phyloP scores from a whole-genome alignment of 352 stramenopile species.

The Globisporangium nunn region DNA sequence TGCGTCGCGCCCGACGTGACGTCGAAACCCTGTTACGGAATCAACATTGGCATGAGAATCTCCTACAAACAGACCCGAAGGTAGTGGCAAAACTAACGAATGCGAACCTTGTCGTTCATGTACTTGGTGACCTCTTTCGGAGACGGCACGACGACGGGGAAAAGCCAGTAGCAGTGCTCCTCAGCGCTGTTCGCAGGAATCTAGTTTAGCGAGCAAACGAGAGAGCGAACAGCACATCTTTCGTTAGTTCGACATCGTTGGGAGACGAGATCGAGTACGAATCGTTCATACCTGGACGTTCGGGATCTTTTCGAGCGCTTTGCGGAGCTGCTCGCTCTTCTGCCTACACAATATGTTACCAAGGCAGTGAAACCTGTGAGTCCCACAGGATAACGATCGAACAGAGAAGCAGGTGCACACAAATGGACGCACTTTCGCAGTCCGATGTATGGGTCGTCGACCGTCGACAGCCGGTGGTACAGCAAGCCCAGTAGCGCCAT shows the following conservation, averaged over 20 bases:
- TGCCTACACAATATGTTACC: constrained; percentile 14
- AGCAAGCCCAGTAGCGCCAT: constrained; percentile 73
- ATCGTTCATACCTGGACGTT: constrained; percentile 37
- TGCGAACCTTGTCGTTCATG: constrained; percentile 66
- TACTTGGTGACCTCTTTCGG: constrained; percentile 41
- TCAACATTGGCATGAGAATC: neutral
- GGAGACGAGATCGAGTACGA: too few relatives aligned
- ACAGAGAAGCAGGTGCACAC: neutral
- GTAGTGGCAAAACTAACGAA: neutral
- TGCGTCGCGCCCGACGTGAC: constrained; percentile 74
- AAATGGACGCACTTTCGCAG: constrained; percentile 44
- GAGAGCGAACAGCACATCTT: neutral
- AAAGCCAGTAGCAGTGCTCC: constrained; percentile 81
- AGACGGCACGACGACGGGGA: constrained; percentile 59
- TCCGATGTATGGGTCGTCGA: constrained; percentile 64
- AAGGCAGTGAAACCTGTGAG: neutral
- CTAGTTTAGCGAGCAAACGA: constrained; percentile 12
- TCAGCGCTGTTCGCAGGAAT: constrained; percentile 49
- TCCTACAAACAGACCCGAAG: neutral
- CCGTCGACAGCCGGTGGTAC: constrained; percentile 51
- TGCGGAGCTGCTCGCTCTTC: constrained; percentile 61
- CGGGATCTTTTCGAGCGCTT: constrained; percentile 42
- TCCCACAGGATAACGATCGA: neutral
- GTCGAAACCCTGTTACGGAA: constrained; percentile 52
- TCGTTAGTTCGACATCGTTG: too few relatives aligned